Evolutionary conservation across 768 basidiomycete species (phyloP), one percentile per base, ranked within the genome.

Genomic region (Xerocomus brunneocitrinus): DNA sequence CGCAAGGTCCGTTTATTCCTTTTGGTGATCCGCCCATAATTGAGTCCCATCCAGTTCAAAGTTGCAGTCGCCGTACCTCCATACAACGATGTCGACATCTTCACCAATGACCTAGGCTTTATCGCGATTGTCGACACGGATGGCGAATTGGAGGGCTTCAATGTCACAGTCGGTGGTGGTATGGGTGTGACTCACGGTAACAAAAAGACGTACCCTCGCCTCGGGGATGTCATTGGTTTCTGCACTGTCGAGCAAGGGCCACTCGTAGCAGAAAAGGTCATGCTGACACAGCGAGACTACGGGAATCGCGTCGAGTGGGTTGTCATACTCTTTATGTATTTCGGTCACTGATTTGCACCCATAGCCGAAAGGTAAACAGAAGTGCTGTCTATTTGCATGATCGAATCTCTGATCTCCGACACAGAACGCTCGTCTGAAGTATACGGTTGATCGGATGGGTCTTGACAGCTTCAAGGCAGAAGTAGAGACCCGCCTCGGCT

Each of bases 111-210:
- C 68, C 75, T 98, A 13, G 97, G 97, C 7, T 97, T 94, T 77
- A 98, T 98, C 59, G 95, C 94, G 35, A 91, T 98, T 60, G 81
- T 91, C 28, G 81, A 84, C 58, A 74, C 81, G 53, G 69, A 83
- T 24, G 91, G 91, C 47, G 79, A 88, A 57, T 74, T 99, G 19
- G 78, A 79, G 49, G 97, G 97, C 40, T 99, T 97, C 80, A 97
- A 99, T 66, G 94, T 99, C 49, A 72, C 86, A 14, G 76, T 91
- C 41, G 97, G 97, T 52, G 97, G 97, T 61, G 97, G 97, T 46
- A 99, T 99, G 97, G 97, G 97, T 70, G 97, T 98, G 41, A 98
- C 97, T 1, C 95, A 98, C 62, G 93, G 93, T 32, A 95, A 92
- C 79, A 98, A 98, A 78, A 95, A 97, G 77, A 99, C 97, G 0